Base-by-base conservation (phyloP, 148 eudicot genomes). In the Polygonum maritimum region DNA sequence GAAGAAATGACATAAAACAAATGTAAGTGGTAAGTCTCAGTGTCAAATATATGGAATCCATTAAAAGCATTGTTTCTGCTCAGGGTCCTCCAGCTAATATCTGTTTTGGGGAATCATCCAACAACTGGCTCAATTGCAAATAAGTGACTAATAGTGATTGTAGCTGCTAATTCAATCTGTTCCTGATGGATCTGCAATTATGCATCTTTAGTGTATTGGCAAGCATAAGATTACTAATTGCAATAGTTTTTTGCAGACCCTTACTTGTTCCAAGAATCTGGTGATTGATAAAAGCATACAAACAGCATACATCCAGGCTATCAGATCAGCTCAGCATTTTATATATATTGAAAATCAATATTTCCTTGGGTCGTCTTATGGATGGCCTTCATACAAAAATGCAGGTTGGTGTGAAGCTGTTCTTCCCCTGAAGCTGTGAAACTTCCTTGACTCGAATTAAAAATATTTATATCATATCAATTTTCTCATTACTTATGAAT, bases 281-380 rank as follows among this genome's bases (percentile, higher is more conserved):
- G 90, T 92, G 84, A 88, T 90, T 78, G 99, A 95, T 45, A 84
- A 80, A 85, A 95, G 99, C 88, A 95, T 95, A 81, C 97, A 92
- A 83, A 86, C 87, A 78, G 97, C 99, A 71, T 95, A 95, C 78
- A 85, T 95, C 78, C 96, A 95, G 85, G 99, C 97, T 45, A 95
- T 95, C 87, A 87, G 97, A 89, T 95, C 97, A 75, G 99, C 97
- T 75, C 89, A 95, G 80, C 97, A 83, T 83, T 95, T 89, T 78
- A 85, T 94, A 78, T 94, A 94, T 73, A 94, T 94, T 76, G 98
- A 94, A 76, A 94, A 94, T 70, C 98, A 95, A 79, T 92, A 95
- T 84, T 95, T 95, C 78, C 74, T 95, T 74, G 99, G 99, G 76
- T 92, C 97, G 21, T 95, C 99, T 4, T 95, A 92, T 88, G 97